Evolutionary conservation across 768 basidiomycete genomes (phyloP).

Genomic region (Pisolithus sp.): DNA sequence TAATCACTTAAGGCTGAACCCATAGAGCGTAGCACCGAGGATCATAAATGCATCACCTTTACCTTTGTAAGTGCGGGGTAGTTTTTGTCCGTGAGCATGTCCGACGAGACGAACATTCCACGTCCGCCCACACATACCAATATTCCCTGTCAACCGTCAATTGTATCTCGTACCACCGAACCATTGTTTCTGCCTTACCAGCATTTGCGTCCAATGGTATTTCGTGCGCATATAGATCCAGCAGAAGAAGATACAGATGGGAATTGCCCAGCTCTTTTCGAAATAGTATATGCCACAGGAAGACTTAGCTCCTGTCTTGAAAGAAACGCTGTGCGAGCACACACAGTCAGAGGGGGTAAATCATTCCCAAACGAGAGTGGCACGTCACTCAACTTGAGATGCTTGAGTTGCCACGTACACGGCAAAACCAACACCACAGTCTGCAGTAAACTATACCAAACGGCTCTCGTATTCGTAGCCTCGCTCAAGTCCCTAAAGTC

Average conservation of each 20-base stretch:
- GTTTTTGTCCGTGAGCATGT: slow-evolving; percentile 71
- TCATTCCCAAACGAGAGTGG: background rate
- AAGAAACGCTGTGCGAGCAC: slow-evolving; percentile 60
- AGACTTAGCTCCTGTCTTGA: slow-evolving; percentile 62
- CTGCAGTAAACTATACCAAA: slow-evolving; percentile 92
- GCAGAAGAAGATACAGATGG: slow-evolving; percentile 76
- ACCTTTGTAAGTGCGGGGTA: slow-evolving; percentile 56
- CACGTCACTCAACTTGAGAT: slow-evolving; percentile 64
- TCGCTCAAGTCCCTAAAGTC: slow-evolving; percentile 88
- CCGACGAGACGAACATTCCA: slow-evolving; percentile 73
- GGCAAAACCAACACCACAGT: slow-evolving; percentile 78
- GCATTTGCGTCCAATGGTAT: slow-evolving; percentile 79
- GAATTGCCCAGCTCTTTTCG: slow-evolving; percentile 71
- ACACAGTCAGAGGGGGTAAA: background rate
- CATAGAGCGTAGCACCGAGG: slow-evolving; percentile 78
- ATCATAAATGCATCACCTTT: slow-evolving; percentile 88
- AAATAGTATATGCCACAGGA: slow-evolving; percentile 3
- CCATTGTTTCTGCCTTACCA: slow-evolving; percentile 40
- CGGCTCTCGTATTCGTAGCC: slow-evolving; percentile 81
- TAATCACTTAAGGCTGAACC: slow-evolving; percentile 63
- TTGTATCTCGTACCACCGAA: background rate
- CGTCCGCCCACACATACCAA: slow-evolving; percentile 69
- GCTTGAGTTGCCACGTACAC: slow-evolving; percentile 89
- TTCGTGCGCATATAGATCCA: slow-evolving; percentile 76
- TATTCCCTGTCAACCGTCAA: slow-evolving; percentile 45